A percentile compares a stretch with the other conserved stretches of the same genome.
These are phyloP conservation scores for Oenanthe sinensis DNA, from an alignment of 129 eudicot species.

Conservation along the genomic window DNA sequence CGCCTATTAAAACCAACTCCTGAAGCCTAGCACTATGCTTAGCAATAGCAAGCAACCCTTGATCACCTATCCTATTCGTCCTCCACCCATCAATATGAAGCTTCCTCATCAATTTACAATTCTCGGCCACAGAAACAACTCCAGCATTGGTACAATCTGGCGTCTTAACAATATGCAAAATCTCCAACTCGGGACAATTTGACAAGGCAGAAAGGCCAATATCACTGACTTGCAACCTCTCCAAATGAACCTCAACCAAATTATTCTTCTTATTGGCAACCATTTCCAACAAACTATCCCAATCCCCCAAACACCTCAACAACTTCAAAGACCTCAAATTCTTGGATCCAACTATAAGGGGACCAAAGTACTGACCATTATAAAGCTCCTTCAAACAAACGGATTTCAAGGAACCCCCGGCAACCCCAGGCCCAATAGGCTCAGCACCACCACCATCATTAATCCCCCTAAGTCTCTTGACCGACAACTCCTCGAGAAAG, in stretches of 20 bases:
- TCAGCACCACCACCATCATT: slow-evolving; percentile 25
- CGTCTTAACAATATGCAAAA: slow-evolving; percentile 29
- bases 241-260: slow-evolving; percentile 32
- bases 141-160: slow-evolving; percentile 31
- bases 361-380: slow-evolving; percentile 22
- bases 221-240: slow-evolving; percentile 34
- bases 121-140: slow-evolving; percentile 23
- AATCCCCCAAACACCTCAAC: slow-evolving; percentile 23
- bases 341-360: slow-evolving; percentile 23
- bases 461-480: slow-evolving; percentile 27
- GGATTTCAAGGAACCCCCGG: slow-evolving; percentile 16
- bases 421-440: slow-evolving; percentile 19
- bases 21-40: slow-evolving; percentile 8
- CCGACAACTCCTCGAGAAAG: slow-evolving; percentile 29
- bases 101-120: slow-evolving; percentile 26
- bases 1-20: slow-evolving; percentile 8
- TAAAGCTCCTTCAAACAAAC: slow-evolving; percentile 24
- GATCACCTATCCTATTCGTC: slow-evolving; percentile 26
- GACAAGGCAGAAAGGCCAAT: slow-evolving; percentile 23
- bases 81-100: slow-evolving; percentile 36
- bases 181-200: slow-evolving; percentile 23
- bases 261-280: slow-evolving; percentile 11
- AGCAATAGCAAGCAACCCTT: slow-evolving; percentile 6
- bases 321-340: slow-evolving; percentile 25
- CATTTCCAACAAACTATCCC: slow-evolving; percentile 27